Base-by-base conservation (phyloP, 169 alveolate genomes). In the Plasmodium berghei region DNA sequence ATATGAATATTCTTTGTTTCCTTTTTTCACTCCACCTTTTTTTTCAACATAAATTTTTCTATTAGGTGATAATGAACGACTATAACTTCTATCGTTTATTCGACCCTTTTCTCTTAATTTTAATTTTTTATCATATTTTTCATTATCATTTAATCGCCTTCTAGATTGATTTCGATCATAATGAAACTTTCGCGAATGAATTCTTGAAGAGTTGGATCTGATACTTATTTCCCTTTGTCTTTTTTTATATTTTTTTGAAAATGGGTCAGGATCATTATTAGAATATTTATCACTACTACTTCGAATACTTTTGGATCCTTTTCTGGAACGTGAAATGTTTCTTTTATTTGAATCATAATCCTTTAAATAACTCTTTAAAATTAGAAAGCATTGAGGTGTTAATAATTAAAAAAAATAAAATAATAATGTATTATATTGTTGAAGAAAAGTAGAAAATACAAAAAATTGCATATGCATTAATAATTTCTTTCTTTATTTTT, bases 31-130 rank as follows among this genome's bases (percentile, higher is more conserved):
- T 22, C 58, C 87, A 10, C 24, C 22, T 14, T 63, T 73, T 14
- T 62, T 74, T 62, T 74, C 88, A 52, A 74, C 74, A 54, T 74
- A 74, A 16, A 74, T 62, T 2, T 61, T 66, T 48, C 88, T 28
- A 62, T 66, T 74, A 0, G 88, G 74, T 49, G 74, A 24, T 16
- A 74, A 61, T n/a, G 88, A 74, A 18, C 46, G 73, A 49, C 72
- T 74, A 6, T 42, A 28, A 62, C 88, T 74, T 74, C 69, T 74
- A 2, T 64, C 88, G 2, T 18, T 40, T 9, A 40, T 45, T 62
- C 73, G 16, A 20, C 48, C 61, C 34, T 74, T 74, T 1, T 61
- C 62, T 45, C 49, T 55, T 6, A 46, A 52, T 54, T 56, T 74
- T 8, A 26, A 3, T 48, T 45, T 74, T 26, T 61, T 59, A 42